These are phyloP conservation scores for Kalmanozyma brasiliensis DNA, from an alignment of 1,284 basidiomycete species.

Conservation along the genomic window DNA sequence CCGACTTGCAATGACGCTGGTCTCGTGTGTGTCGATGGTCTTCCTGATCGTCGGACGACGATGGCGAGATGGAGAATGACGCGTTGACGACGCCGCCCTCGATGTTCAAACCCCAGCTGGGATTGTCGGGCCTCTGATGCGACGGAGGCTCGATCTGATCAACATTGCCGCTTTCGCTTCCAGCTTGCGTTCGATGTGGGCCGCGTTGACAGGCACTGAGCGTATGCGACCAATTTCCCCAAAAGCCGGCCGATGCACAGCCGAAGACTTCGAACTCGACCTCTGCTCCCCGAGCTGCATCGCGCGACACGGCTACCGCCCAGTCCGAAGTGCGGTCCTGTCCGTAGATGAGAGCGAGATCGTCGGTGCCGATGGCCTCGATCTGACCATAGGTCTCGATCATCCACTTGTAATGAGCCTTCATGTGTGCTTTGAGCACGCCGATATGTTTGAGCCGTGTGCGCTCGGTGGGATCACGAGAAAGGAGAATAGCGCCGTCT, in stretches of 20 bases:
- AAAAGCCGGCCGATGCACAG: conserved; percentile 33
- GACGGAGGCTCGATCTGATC: conserved; percentile 10
- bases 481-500: conserved; percentile 54
- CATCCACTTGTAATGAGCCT: conserved; percentile 52
- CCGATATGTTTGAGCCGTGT: conserved; percentile 51
- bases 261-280: conserved; percentile 58
- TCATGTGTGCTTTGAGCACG: conserved; percentile 55
- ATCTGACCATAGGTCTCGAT: conserved; percentile 49
- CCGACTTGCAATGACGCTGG: conserved; percentile 10
- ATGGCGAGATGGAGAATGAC: conserved; percentile 12
- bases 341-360: conserved; percentile 50
- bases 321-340: conserved; percentile 58
- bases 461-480: conserved; percentile 55
- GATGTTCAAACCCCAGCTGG: conserved; percentile 14
- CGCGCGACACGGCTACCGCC: conserved; percentile 53
- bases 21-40: conserved; percentile 18
- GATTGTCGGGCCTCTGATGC: not conserved
- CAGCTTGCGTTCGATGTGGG: conserved; percentile 36
- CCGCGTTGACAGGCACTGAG: conserved; percentile 51
- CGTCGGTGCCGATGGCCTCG: conserved; percentile 54
- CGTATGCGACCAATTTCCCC: conserved; percentile 55
- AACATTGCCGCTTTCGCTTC: conserved; percentile 5
- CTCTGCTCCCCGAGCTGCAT: conserved; percentile 42
- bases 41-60: conserved; percentile 1
- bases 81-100: conserved; percentile 26